A percentile compares a stretch with the other conserved stretches of the same genome.
These are phyloP conservation scores for Typha latifolia DNA, from an alignment of 176 grass and related monocot species.

Conservation along the genomic window DNA sequence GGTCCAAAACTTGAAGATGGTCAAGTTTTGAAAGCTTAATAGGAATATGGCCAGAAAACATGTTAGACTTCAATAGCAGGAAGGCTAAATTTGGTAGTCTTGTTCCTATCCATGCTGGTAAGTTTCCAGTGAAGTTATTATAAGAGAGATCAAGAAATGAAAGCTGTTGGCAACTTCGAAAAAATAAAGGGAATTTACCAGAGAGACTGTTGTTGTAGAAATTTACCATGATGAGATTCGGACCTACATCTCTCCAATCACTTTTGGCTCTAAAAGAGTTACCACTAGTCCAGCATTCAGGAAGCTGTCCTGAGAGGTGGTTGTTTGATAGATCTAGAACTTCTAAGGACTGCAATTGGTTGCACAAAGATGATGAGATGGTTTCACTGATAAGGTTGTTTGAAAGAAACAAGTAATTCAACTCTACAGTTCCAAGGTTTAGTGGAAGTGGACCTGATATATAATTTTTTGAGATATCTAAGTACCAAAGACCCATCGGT, in stretches of 20 bases:
- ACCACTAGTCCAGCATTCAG: neutral
- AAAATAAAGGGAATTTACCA: conserved; percentile 1
- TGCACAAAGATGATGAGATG: conserved; percentile 13
- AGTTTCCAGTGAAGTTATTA: neutral
- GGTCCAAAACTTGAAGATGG: no score
- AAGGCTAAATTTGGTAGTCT: no score
- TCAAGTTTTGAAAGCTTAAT: no score
- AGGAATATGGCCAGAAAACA: no score
- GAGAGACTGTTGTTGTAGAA: conserved; percentile 7
- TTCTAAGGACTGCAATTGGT: neutral
- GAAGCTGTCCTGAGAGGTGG: conserved; percentile 6
- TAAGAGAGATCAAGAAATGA: conserved; percentile 10
- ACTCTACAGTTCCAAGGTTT: neutral
- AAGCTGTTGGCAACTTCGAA: neutral
- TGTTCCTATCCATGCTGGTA: no score
- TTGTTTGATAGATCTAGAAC: conserved; percentile 17
- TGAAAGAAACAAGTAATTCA: neutral
- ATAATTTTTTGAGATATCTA: conserved; percentile 24
- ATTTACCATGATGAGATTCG: neutral
- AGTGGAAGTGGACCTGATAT: conserved; percentile 1
- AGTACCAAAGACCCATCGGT: neutral
- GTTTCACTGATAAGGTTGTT: conserved; percentile 15
- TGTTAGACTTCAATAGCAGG: no score
- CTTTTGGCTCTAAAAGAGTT: no score
- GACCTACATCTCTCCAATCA: neutral